A percentile compares a stretch with the other conserved stretches of the same genome.
Evolutionary conservation across 169 alveolate genomes (phyloP).

Genomic region (Plasmodium gallinaceum): DNA sequence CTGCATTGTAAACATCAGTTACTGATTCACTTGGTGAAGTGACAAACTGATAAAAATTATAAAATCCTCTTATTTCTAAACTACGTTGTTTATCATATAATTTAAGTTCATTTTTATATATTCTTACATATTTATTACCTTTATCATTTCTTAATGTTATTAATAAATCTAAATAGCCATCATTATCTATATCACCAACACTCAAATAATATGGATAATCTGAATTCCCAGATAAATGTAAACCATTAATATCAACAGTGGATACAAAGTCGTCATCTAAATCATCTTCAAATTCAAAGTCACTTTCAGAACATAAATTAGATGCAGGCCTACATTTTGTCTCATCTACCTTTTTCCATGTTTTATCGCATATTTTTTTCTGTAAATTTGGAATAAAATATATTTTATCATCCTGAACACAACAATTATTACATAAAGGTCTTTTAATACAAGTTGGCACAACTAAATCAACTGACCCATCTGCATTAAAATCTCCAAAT

Average conservation of each 20-base stretch:
- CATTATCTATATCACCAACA: constrained; percentile 76
- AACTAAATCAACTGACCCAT: constrained; percentile 87
- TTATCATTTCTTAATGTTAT: constrained; percentile 62
- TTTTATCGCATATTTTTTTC: constrained; percentile 82
- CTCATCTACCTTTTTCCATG: constrained; percentile 80
- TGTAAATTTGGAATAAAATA: constrained; percentile 79
- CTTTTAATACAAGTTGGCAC: constrained; percentile 84
- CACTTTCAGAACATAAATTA: constrained; percentile 83
- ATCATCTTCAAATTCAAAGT: constrained; percentile 76
- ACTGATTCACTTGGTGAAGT: constrained; percentile 32
- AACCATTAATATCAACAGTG: constrained; percentile 40
- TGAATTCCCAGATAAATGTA: constrained; percentile 57
- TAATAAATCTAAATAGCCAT: constrained; percentile 66
- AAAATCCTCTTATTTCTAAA: constrained; percentile 43
- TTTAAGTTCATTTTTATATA: constrained; percentile 63
- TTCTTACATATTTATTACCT: constrained; percentile 62
- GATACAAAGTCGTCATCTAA: constrained; percentile 43
- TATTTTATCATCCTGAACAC: constrained; percentile 54
- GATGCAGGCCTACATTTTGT: constrained; percentile 85
- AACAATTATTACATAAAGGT: constrained; percentile 74
- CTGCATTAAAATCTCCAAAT: constrained; percentile 87
- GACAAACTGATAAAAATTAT: constrained; percentile 61
- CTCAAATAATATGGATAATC: constrained; percentile 59
- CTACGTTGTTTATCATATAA: constrained; percentile 16
- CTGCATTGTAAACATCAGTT: constrained; percentile 70